These are phyloP conservation scores for Microdochium trichocladiopsis DNA, from an alignment of 2,329 filamentous ascomycete species.

Conservation along the genomic window DNA sequence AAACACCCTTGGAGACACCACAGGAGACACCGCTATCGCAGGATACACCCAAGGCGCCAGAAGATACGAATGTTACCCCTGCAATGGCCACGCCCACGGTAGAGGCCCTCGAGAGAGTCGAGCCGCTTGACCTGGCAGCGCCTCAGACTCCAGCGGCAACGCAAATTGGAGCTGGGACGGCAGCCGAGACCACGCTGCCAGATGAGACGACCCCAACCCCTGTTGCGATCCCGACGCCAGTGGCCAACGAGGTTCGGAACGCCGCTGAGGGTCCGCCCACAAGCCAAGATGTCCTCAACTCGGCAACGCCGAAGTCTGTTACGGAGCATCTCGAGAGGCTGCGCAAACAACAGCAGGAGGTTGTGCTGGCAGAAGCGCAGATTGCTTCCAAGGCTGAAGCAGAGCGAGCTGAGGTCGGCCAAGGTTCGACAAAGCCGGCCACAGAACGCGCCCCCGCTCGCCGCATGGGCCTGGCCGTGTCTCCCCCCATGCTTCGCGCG, in stretches of 20 bases:
- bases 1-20: neutral
- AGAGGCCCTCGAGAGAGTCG: conserved; percentile 35
- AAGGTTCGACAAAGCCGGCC: conserved; percentile 11
- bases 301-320: conserved; percentile 12
- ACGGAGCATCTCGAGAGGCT: conserved; percentile 29
- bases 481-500: conserved; percentile 46
- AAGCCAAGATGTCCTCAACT: conserved; percentile 1
- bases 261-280: neutral
- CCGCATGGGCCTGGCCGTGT: conserved; percentile 35
- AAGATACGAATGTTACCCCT: conserved; percentile 18
- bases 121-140: conserved; percentile 42
- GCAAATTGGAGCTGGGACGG: conserved; percentile 8
- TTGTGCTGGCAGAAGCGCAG: conserved; percentile 20
- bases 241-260: conserved; percentile 4
- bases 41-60: conserved; percentile 2
- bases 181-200: conserved; percentile 14
- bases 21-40: neutral
- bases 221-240: conserved; percentile 10
- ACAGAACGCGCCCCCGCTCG: conserved; percentile 32
- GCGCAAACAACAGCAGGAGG: conserved; percentile 38
- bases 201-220: conserved; percentile 7
- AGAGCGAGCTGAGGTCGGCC: conserved; percentile 5
- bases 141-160: conserved; percentile 22
- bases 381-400: conserved; percentile 12
- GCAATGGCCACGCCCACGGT: conserved; percentile 21